Evolutionary conservation across 768 basidiomycete species (phyloP).

Genomic region (Boletus barrowsii): DNA sequence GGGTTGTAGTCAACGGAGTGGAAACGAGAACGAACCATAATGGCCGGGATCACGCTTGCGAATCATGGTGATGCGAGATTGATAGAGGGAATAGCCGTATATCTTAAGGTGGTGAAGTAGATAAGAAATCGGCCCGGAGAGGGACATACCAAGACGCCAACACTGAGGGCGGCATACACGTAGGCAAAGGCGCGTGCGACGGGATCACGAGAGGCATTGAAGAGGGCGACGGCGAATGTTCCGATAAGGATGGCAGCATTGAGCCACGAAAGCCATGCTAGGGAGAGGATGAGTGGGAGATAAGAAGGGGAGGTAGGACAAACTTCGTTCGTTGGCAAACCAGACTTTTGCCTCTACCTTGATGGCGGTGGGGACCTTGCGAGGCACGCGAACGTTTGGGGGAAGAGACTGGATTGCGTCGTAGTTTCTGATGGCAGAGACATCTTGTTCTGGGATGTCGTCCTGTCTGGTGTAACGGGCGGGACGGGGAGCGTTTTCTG

Average conservation of each 20-base stretch:
- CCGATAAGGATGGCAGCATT: conserved; percentile 82
- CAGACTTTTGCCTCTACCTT: conserved; percentile 95
- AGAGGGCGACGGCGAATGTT: conserved; percentile 81
- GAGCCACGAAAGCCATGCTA: conserved; percentile 93
- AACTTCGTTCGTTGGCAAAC: conserved; percentile 95
- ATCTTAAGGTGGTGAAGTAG: conserved; percentile 40
- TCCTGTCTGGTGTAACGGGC: conserved; percentile 66
- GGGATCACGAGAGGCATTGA: conserved; percentile 70
- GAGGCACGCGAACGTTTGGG: conserved; percentile 68
- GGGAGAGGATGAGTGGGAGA: conserved; percentile 3
- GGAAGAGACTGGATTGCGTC: conserved; percentile 67
- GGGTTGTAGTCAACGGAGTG: neutral
- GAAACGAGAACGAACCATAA: conserved; percentile 59
- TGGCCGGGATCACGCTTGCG: conserved; percentile 82
- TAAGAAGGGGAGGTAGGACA: conserved; percentile 17
- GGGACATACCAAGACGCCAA: conserved; percentile 55
- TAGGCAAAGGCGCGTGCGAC: conserved; percentile 78
- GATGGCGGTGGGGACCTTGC: conserved; percentile 77
- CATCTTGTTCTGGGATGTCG: conserved; percentile 59
- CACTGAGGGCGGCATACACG: conserved; percentile 75
- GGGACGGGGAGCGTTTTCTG: conserved; percentile 35
- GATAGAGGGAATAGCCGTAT: conserved; percentile 85
- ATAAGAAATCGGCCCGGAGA: neutral
- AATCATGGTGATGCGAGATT: conserved; percentile 88
- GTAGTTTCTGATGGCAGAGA: conserved; percentile 61